A percentile compares a stretch with the other conserved stretches of the same genome.
Conservation (phyloP, 2,329 filamentous ascomycete species). For the Tolypocladium inflatum region DNA sequence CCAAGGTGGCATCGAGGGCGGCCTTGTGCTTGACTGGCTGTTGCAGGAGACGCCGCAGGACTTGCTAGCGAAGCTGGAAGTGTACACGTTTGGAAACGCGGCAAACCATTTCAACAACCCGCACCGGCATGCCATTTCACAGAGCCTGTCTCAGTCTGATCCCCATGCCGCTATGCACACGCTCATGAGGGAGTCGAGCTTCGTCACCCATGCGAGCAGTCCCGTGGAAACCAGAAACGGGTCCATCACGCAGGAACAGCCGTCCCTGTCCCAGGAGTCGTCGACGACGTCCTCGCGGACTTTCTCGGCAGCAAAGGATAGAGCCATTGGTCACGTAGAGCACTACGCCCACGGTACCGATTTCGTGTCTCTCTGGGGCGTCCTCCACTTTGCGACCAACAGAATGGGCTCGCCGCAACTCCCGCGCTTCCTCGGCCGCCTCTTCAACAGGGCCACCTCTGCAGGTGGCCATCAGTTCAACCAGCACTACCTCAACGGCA, state of each 20-base stretch:
- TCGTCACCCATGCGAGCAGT: constrained; percentile 12
- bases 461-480: constrained; percentile 48
- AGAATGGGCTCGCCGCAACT: constrained; percentile 30
- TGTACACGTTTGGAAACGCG: constrained; percentile 71
- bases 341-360: constrained; percentile 70
- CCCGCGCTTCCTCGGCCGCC: constrained; percentile 50
- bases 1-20: constrained; percentile 67
- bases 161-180: constrained; percentile 24
- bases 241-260: constrained; percentile 5
- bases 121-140: constrained; percentile 38
- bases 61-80: constrained; percentile 58
- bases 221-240: constrained; percentile 11
- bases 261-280: constrained; percentile 11
- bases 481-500: constrained; percentile 53
- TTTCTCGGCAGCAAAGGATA: constrained; percentile 28
- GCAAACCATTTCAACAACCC: constrained; percentile 80
- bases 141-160: constrained; percentile 23
- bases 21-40: constrained; percentile 67
- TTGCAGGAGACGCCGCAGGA: constrained; percentile 61
- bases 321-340: constrained; percentile 62
- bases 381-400: constrained; percentile 55
- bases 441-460: constrained; percentile 45
- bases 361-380: constrained; percentile 66
- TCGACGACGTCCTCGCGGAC: constrained; percentile 24
- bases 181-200: constrained; percentile 25